These are phyloP conservation scores for Plasmodium malariae DNA, from an alignment of 169 alveolate species.

Conservation along the genomic window DNA sequence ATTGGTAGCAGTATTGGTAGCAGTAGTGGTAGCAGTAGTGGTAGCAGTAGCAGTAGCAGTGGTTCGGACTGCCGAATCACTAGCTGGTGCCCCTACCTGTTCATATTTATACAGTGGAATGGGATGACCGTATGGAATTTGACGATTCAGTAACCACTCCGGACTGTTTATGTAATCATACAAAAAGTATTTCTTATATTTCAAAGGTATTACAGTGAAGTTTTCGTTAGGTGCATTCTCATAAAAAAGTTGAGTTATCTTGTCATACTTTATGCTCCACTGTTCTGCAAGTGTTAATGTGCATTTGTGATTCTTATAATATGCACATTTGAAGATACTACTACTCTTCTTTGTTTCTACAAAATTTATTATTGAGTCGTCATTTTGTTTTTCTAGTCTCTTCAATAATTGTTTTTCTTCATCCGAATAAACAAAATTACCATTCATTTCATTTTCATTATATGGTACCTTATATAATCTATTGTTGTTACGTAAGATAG, in stretches of 20 bases:
- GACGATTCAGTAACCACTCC: conserved; percentile 45
- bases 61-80: too few relatives aligned
- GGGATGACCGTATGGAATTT: conserved; percentile 30
- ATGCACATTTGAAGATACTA: not conserved
- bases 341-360: too few relatives aligned
- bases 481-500: too few relatives aligned
- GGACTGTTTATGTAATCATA: not conserved
- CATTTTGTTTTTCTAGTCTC: not conserved
- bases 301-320: conserved; percentile 35
- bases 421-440: too few relatives aligned
- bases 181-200: conserved; percentile 23
- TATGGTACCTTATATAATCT: too few relatives aligned
- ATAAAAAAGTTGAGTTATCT: conserved; percentile 6
- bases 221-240: not conserved
- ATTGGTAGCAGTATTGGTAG: too few relatives aligned
- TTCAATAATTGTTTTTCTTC: not conserved
- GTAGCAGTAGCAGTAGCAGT: too few relatives aligned
- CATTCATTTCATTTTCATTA: too few relatives aligned
- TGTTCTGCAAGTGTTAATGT: conserved; percentile 14
- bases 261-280: conserved; percentile 25
- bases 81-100: too few relatives aligned
- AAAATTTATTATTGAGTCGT: too few relatives aligned
- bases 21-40: too few relatives aligned
- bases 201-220: conserved; percentile 24
- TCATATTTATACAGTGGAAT: conserved; percentile 54